Percentiles rank a stretch among this genome's conserved stretches.
Evolutionary conservation across 2,329 filamentous ascomycete genomes (phyloP).

Genomic region (Neoarthrinium moseri): DNA sequence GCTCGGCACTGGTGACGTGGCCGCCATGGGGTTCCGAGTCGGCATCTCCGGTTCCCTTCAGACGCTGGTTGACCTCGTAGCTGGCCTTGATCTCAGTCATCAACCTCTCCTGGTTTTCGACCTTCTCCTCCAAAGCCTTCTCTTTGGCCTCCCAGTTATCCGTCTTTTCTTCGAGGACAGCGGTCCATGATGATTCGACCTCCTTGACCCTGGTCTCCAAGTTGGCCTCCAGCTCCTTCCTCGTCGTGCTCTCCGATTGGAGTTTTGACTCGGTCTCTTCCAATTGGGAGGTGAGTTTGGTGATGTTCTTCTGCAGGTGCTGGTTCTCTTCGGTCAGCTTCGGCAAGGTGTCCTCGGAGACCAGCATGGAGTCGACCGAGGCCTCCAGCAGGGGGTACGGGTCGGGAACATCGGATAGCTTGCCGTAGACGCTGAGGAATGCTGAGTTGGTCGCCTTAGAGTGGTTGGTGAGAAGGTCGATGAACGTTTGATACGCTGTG

Average conservation of each 20-base stretch:
- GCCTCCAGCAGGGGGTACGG: conserved; percentile 95
- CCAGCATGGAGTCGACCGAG: conserved; percentile 88
- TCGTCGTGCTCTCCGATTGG: conserved; percentile 71
- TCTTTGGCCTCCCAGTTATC: conserved; percentile 97
- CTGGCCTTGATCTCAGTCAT: conserved; percentile 94
- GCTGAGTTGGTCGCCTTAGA: conserved; percentile 91
- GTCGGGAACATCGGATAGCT: conserved; percentile 91
- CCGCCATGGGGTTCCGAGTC: conserved; percentile 56
- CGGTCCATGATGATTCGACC: conserved; percentile 85
- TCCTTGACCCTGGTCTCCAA: conserved; percentile 83
- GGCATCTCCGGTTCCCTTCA: conserved; percentile 69
- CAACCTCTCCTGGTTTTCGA: conserved; percentile 89
- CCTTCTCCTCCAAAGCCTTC: conserved; percentile 84
- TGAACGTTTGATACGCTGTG: conserved; percentile 92
- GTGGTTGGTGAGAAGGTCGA: conserved; percentile 93
- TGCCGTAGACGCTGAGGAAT: conserved; percentile 90
- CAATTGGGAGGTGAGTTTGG: conserved; percentile 73
- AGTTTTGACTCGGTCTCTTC: conserved; percentile 79
- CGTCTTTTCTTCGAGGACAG: conserved; percentile 87
- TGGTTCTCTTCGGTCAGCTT: conserved; percentile 87
- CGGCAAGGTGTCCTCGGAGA: conserved; percentile 89
- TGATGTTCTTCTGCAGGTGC: conserved; percentile 77
- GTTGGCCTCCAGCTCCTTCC: conserved; percentile 73
- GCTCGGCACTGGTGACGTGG: conserved; percentile 79
- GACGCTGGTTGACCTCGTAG: conserved; percentile 91